These are phyloP conservation scores for Aspergillus pseudotamarii DNA, from an alignment of 2,329 filamentous ascomycete species.

Conservation along the genomic window DNA sequence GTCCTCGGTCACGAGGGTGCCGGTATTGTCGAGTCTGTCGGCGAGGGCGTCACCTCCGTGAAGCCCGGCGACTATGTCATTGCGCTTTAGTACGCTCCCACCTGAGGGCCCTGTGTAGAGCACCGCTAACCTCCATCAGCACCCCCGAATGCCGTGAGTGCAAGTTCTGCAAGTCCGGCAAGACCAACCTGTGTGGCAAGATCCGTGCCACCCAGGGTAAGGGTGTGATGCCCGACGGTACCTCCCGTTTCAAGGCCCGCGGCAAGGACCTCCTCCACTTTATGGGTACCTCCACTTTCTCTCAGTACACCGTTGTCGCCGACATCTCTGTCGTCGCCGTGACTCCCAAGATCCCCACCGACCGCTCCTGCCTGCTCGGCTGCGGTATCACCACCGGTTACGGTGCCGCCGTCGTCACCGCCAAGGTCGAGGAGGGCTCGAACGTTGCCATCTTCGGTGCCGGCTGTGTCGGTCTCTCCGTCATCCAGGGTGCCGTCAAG, in stretches of 20 bases:
- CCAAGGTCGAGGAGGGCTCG: constrained; percentile 85
- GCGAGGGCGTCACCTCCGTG: constrained; percentile 91
- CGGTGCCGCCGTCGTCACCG: constrained; percentile 91
- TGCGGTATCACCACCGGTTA: constrained; percentile 99
- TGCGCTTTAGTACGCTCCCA: constrained; percentile 72
- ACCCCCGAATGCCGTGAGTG: constrained; percentile 96
- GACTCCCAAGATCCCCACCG: constrained; percentile 86
- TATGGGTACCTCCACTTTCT: constrained; percentile 99
- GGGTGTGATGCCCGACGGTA: constrained; percentile 97
- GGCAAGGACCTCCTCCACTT: constrained; percentile 96
- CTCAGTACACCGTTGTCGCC: constrained; percentile 96
- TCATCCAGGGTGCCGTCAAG: constrained; percentile 89
- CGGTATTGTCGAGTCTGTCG: constrained; percentile 88
- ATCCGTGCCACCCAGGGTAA: constrained; percentile 95
- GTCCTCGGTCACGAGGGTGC: constrained; percentile 89
- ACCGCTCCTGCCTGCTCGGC: constrained; percentile 91
- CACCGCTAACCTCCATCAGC: constrained; percentile 51
- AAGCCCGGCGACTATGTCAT: constrained; percentile 92
- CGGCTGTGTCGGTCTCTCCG: constrained; percentile 91
- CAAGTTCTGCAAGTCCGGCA: constrained; percentile 99
- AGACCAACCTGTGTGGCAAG: constrained; percentile 99
- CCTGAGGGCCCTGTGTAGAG: background rate
- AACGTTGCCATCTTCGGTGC: constrained; percentile 93
- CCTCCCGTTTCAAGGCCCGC: constrained; percentile 89
- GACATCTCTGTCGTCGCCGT: constrained; percentile 98